Conservation (phyloP, 1,284 basidiomycete genomes). For the Papiliotrema terrestris region DNA sequence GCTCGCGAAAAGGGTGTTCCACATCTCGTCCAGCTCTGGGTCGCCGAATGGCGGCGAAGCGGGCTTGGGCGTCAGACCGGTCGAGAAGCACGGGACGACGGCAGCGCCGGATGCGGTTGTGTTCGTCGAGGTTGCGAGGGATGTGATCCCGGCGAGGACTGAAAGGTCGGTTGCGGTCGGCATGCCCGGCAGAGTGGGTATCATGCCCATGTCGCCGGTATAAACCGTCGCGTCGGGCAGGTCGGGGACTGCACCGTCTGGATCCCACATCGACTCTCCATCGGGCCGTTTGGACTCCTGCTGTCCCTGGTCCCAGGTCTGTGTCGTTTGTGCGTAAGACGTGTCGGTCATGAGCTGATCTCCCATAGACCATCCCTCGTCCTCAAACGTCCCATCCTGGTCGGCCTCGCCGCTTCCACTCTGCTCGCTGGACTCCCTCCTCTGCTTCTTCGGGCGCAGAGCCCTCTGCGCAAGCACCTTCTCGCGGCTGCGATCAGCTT, state of each 20-base stretch:
- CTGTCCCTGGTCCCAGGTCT: no score
- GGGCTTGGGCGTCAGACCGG: not conserved
- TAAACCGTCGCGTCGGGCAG: not conserved
- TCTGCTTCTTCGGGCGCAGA: not conserved
- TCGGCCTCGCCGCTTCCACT: not conserved
- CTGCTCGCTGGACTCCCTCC: not conserved
- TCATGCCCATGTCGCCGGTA: not conserved
- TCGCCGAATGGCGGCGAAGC: not conserved
- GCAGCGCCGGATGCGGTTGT: not conserved
- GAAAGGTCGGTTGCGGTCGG: no score
- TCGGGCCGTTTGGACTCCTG: no score
- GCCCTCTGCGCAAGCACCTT: not conserved
- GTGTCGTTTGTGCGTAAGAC: not conserved
- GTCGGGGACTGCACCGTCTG: not conserved
- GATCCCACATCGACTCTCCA: not conserved
- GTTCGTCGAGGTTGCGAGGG: not conserved
- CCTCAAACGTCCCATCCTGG: not conserved
- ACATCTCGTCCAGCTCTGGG: constrained; percentile 6
- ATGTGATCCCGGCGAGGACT: not conserved
- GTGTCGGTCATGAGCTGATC: not conserved
- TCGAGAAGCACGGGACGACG: not conserved
- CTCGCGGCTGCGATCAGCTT: not conserved
- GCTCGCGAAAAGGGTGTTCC: constrained; percentile 3
- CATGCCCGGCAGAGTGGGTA: not conserved
- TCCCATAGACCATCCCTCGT: not conserved